Evolutionary conservation across 768 basidiomycete genomes (phyloP), one percentile per base, ranked within the genome.

Genomic region (Pleurotus djamor): DNA sequence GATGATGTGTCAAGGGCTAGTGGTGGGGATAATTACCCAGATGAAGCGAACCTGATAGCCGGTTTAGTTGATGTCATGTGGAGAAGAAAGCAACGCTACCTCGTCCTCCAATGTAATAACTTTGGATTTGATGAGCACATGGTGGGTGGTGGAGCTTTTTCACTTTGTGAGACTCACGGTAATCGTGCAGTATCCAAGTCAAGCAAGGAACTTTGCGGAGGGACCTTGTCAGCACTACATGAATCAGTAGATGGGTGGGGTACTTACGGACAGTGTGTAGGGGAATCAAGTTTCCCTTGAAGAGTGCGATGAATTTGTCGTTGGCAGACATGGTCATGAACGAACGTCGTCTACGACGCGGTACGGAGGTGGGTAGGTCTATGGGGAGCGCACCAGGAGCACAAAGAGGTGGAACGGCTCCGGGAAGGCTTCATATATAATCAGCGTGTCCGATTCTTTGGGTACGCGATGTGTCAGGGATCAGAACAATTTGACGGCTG

Each of bases 151-250:
- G 8, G 13, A 17, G 10, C 14, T 10, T n/a, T 44, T 3, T 45
- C 28, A 10, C 34, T 41, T 56, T 16, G 34, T 17, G 38, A 37
- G 48, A 37, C 72, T 36, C 51, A 74, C 74, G 63, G 60, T 75
- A 74, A 62, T 77, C 75, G 58, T 75, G 70, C 5, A 77, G 43
- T 9, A 74, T 67, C 75, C 75, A 77, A 34, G 74, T 74, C 13
- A 77, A 64, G 55, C 69, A 70, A 16, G 65, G 68, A 12, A 74
- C 72, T 74, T 17, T 5, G 12, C 9, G 8, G 8, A 9, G n/a
- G 16, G 37, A 55, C 12, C 7, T 56, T 12, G 54, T 43, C 21
- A 12, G 10, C 16, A 8, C n/a, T n/a, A 10, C n/a, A 6, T 6
- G 12, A 43, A 10, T 21, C 9, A 34, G 13, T 10, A 34, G 41